Percentiles rank a stretch among this genome's conserved stretches.
phyloP scores from a whole-genome alignment of 2,329 filamentous ascomycete genomes.

The Exophiala sideris region DNA sequence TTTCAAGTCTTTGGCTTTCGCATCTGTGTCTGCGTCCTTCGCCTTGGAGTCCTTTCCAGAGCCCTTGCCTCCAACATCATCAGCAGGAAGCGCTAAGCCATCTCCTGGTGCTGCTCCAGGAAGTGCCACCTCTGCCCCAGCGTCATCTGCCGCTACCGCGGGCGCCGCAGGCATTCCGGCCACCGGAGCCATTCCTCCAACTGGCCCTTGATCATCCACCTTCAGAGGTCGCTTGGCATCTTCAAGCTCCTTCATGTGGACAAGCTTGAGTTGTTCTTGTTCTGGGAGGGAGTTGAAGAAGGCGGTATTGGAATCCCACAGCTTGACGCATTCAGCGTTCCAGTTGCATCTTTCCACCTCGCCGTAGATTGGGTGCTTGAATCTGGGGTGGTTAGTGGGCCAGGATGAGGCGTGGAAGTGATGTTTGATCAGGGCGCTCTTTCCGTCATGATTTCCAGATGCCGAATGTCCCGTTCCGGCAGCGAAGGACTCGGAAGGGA shows the following conservation, averaged over 20 bases:
- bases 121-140: neutral
- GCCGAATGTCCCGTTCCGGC: constrained; percentile 70
- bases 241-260: constrained; percentile 35
- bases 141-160: neutral
- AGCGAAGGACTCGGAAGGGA: constrained; percentile 70
- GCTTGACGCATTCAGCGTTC: constrained; percentile 60
- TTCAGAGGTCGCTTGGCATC: constrained; percentile 10
- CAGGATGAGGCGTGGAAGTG: constrained; percentile 72
- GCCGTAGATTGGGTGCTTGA: constrained; percentile 64
- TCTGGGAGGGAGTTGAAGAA: constrained; percentile 57
- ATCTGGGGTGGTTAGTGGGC: constrained; percentile 64
- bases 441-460: constrained; percentile 65
- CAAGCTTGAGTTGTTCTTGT: constrained; percentile 56
- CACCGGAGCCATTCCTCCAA: neutral
- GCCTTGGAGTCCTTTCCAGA: neutral
- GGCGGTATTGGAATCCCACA: constrained; percentile 64
- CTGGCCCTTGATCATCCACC: neutral
- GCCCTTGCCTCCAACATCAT: neutral
- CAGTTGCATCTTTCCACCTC: constrained; percentile 70
- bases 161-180: neutral
- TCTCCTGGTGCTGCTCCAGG: neutral
- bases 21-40: neutral
- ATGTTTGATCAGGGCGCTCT: constrained; percentile 65
- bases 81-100: neutral
- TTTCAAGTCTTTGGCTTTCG: neutral